Percentiles rank a stretch among this genome's conserved stretches.
Evolutionary conservation across 305 asterid species (phyloP).

Genomic region (Plantago rigida): DNA sequence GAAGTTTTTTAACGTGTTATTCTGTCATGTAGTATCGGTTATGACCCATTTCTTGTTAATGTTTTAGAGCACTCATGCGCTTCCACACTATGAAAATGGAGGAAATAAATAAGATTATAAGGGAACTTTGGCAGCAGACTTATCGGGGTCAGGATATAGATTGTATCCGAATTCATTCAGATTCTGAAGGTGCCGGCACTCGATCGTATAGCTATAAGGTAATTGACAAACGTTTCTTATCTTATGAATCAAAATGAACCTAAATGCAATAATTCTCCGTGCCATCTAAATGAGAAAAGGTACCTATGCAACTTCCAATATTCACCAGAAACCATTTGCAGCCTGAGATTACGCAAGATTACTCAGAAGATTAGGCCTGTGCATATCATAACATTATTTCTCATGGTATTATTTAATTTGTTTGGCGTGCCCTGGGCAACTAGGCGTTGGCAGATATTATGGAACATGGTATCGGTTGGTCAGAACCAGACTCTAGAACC

Average conservation of each 20-base stretch:
- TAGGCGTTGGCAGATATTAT: too few relatives aligned
- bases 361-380: too few relatives aligned
- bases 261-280: neutral
- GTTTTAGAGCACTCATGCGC: conserved; percentile 88
- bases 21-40: neutral
- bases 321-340: too few relatives aligned
- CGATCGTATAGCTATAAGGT: conserved; percentile 97
- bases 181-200: conserved; percentile 90
- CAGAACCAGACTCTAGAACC: too few relatives aligned
- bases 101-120: conserved; percentile 88
- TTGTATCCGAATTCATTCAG: conserved; percentile 86
- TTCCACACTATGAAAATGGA: conserved; percentile 98
- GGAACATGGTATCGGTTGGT: too few relatives aligned
- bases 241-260: neutral
- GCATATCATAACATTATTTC: too few relatives aligned
- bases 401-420: too few relatives aligned
- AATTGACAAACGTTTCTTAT: too few relatives aligned
- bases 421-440: too few relatives aligned
- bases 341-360: too few relatives aligned
- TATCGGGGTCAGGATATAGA: conserved; percentile 99
- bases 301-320: too few relatives aligned
- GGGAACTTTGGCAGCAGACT: conserved; percentile 99
- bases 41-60: conserved; percentile 9
- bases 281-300: too few relatives aligned
- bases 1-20: neutral